These are phyloP conservation scores for Heterobasidion irregulare DNA, from an alignment of 1,284 basidiomycete genomes.

Conservation along the genomic window DNA sequence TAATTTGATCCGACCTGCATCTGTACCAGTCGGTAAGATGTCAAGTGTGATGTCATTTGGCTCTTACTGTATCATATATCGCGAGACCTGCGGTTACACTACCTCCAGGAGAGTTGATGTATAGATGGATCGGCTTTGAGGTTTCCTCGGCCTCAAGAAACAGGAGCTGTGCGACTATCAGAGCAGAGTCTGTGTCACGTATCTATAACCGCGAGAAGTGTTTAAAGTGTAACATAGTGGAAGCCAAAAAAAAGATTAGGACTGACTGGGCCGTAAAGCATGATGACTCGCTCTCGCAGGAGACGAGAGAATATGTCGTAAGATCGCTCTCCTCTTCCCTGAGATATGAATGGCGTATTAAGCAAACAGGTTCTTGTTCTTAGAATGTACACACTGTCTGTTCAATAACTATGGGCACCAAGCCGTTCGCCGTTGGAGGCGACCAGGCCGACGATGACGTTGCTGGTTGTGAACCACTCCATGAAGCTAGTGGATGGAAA, in stretches of 20 bases:
- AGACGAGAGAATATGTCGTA: slow-evolving; percentile 94
- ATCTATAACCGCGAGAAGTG: slow-evolving; percentile 44
- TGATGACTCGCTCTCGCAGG: slow-evolving; percentile 85
- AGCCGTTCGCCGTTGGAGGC: slow-evolving; percentile 36
- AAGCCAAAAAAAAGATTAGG: background rate
- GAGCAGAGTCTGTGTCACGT: slow-evolving; percentile 74
- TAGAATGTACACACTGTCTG: slow-evolving; percentile 59
- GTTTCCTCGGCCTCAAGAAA: slow-evolving; percentile 93
- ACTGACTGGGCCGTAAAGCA: slow-evolving; percentile 85
- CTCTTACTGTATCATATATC: slow-evolving; percentile 84
- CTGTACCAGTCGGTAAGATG: slow-evolving; percentile 25
- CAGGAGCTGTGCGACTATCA: slow-evolving; percentile 83
- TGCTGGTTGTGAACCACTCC: too few relatives aligned
- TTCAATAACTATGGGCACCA: slow-evolving; percentile 90
- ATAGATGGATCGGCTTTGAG: slow-evolving; percentile 85
- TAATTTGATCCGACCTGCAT: slow-evolving; percentile 53
- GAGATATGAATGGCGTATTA: background rate
- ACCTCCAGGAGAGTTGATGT: slow-evolving; percentile 93
- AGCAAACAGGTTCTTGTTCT: background rate
- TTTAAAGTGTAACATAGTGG: slow-evolving; percentile 8
- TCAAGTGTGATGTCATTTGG: too few relatives aligned
- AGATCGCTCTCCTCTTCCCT: slow-evolving; percentile 89
- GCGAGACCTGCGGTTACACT: slow-evolving; percentile 90
- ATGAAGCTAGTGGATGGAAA: slow-evolving; percentile 16
- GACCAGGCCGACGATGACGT: slow-evolving; percentile 21